phyloP scores from a whole-genome alignment of 2,329 filamentous ascomycete species.

The Trichoderma simmonsii region DNA sequence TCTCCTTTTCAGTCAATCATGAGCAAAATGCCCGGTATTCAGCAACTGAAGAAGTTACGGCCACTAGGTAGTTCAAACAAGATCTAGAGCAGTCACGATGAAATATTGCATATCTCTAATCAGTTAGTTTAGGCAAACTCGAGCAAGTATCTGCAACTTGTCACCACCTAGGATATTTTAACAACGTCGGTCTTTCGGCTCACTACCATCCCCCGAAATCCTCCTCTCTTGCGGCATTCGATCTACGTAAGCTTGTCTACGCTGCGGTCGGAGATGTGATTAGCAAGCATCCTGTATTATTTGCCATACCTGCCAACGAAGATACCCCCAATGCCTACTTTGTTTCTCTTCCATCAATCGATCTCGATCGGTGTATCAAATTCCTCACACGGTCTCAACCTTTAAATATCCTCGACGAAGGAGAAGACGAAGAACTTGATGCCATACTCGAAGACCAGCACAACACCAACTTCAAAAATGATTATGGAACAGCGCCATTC shows the following conservation, averaged over 20 bases:
- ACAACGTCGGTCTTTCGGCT: conserved; percentile 41
- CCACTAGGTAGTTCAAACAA: background rate
- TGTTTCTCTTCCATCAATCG: background rate
- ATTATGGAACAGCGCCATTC: background rate
- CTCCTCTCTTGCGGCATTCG: background rate
- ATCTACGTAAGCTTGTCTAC: background rate
- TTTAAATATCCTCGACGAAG: background rate
- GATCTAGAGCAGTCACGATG: background rate
- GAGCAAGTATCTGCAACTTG: conserved; percentile 44
- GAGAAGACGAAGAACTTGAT: background rate
- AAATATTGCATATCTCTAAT: background rate
- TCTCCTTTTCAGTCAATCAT: background rate
- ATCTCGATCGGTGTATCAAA: background rate
- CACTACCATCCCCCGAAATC: conserved; percentile 29
- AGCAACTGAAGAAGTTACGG: background rate
- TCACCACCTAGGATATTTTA: conserved; percentile 42
- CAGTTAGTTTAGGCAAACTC: conserved; percentile 32
- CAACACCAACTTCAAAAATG: background rate
- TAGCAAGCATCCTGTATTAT: background rate
- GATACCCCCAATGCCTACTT: background rate
- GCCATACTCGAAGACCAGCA: background rate
- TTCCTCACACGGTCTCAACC: background rate
- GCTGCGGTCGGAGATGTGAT: background rate
- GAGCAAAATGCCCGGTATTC: background rate
- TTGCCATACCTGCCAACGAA: background rate